Evolutionary conservation across 495 filamentous ascomycete genomes (phyloP).

Genomic region (Penicillium dipodomyicola): DNA sequence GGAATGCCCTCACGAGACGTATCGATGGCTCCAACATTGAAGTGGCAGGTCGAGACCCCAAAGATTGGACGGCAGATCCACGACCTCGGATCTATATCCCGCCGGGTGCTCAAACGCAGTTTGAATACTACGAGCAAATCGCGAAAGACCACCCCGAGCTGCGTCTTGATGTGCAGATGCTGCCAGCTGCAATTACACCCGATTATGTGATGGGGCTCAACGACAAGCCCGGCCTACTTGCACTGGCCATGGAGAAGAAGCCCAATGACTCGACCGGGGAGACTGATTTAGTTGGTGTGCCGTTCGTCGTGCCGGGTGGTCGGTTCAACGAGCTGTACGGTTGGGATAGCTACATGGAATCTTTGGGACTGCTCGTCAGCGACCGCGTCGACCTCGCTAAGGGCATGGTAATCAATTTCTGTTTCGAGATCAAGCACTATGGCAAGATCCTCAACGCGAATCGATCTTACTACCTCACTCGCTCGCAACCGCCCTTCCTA

Average conservation of each 20-base stretch:
- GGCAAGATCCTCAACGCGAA: conserved; percentile 98
- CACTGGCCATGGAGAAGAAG: conserved; percentile 80
- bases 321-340: conserved; percentile 97
- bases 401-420: conserved; percentile 92
- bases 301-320: conserved; percentile 93
- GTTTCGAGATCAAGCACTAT: conserved; percentile 97
- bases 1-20: conserved; percentile 79
- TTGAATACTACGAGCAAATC: conserved; percentile 79
- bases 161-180: conserved; percentile 76
- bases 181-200: conserved; percentile 68
- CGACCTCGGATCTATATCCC: conserved; percentile 92
- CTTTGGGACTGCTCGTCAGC: conserved; percentile 78
- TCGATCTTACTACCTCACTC: conserved; percentile 87
- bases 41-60: conserved; percentile 78
- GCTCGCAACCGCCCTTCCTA: conserved; percentile 93
- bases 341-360: conserved; percentile 98
- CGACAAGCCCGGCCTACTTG: conserved; percentile 80
- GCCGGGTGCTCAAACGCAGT: conserved; percentile 76
- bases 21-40: conserved; percentile 90
- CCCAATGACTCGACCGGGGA: conserved; percentile 61
- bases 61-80: conserved; percentile 86
- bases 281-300: conserved; percentile 69
- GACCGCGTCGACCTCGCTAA: conserved; percentile 81
- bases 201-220: conserved; percentile 74
- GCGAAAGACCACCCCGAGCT: conserved; percentile 74